phyloP scores from a whole-genome alignment of 2,329 filamentous ascomycete species.

The Talaromyces verruculosus region DNA sequence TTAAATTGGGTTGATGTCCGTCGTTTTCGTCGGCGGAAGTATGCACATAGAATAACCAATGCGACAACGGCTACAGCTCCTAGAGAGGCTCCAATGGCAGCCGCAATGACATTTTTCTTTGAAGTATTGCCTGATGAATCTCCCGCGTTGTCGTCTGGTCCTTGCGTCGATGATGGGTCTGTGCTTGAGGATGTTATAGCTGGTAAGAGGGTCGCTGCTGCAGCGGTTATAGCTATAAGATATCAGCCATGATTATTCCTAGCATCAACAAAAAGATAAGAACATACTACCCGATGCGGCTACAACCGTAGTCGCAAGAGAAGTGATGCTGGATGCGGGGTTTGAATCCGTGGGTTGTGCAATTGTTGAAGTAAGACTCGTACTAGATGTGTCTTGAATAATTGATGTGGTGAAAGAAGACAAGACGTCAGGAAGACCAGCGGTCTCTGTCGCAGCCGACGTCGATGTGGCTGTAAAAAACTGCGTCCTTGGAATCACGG shows the following conservation, averaged over 20 bases:
- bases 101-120: conserved; percentile 11
- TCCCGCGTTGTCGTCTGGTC: not conserved
- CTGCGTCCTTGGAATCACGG: conserved; percentile 26
- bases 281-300: conserved; percentile 13
- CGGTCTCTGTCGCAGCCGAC: conserved; percentile 18
- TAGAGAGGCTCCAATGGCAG: conserved; percentile 16
- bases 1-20: not conserved
- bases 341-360: not conserved
- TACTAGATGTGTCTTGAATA: not conserved
- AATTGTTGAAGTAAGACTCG: not conserved
- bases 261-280: not conserved
- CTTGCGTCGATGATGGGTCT: conserved; percentile 8
- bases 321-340: not conserved
- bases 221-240: conserved; percentile 1
- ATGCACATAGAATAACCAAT: conserved; percentile 16
- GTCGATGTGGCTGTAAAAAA: conserved; percentile 22
- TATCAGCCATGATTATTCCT: not conserved
- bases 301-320: not conserved
- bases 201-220: conserved; percentile 1
- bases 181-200: conserved; percentile 1
- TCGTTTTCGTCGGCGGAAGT: conserved; percentile 16
- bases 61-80: conserved; percentile 16
- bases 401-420: not conserved
- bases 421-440: not conserved
- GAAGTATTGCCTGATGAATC: not conserved